A percentile compares a stretch with the other conserved stretches of the same genome.
phyloP scores from a whole-genome alignment of 2,329 filamentous ascomycete species.

The Colletotrichum horii region DNA sequence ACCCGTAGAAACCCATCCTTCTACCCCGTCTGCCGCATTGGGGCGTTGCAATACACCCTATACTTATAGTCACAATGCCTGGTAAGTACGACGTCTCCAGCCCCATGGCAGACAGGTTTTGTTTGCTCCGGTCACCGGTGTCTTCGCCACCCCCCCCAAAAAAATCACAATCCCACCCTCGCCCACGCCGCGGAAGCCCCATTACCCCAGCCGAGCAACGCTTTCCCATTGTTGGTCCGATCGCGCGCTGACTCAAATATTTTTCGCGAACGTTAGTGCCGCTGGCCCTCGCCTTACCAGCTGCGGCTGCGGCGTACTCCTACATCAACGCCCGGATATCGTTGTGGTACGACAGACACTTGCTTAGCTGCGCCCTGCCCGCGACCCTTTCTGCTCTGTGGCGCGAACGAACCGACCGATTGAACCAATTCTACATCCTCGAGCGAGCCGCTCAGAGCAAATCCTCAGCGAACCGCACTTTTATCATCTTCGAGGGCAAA shows the following conservation, averaged over 20 bases:
- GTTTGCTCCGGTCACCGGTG: neutral
- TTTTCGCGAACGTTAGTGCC: constrained; percentile 45
- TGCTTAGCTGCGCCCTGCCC: constrained; percentile 62
- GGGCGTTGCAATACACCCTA: neutral
- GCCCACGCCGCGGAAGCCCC: neutral
- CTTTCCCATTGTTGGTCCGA: neutral
- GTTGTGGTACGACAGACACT: constrained; percentile 67
- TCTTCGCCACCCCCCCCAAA: neutral
- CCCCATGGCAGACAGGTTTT: neutral
- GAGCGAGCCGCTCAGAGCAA: constrained; percentile 66
- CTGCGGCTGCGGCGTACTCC: constrained; percentile 69
- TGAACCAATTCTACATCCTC: constrained; percentile 78
- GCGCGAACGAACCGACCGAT: constrained; percentile 60
- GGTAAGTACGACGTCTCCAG: neutral
- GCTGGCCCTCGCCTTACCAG: constrained; percentile 60
- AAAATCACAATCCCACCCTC: neutral
- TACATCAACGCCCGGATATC: constrained; percentile 78
- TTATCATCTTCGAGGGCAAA: constrained; percentile 72
- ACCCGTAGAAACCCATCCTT: neutral
- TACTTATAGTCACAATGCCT: constrained; percentile 8
- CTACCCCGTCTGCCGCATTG: neutral
- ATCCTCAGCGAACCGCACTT: constrained; percentile 56
- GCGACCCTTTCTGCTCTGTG: constrained; percentile 46
- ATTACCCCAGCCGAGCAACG: neutral
- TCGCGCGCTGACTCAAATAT: neutral